Conservation (phyloP, 495 filamentous ascomycete species). For the Aspergillus affinis region DNA sequence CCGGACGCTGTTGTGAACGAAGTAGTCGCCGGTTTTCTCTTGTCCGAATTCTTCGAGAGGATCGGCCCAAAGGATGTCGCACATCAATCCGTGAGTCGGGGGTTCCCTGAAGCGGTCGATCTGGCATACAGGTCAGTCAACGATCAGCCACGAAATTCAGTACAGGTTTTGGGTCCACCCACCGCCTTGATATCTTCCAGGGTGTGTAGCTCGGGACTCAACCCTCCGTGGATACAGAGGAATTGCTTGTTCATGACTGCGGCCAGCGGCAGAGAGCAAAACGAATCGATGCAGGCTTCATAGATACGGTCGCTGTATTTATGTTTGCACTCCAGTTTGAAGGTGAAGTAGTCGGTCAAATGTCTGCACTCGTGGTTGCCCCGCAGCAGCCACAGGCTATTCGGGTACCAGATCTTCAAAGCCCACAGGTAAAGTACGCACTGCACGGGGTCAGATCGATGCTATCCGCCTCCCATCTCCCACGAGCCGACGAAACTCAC, state of each 20-base stretch:
- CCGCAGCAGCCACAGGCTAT: conserved; percentile 92
- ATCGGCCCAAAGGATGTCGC: conserved; percentile 98
- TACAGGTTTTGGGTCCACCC: conserved; percentile 26
- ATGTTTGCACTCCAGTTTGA: conserved; percentile 99
- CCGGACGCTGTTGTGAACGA: conserved; percentile 96
- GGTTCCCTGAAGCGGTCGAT: conserved; percentile 98
- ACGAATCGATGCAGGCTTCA: conserved; percentile 97
- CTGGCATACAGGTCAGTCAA: conserved; percentile 42
- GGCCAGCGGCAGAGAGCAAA: conserved; percentile 90
- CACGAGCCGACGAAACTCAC: conserved; percentile 35
- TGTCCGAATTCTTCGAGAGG: conserved; percentile 99
- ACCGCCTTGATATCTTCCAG: conserved; percentile 89
- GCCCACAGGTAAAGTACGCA: conserved; percentile 98
- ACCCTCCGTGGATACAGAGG: conserved; percentile 93
- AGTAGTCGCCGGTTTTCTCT: conserved; percentile 96
- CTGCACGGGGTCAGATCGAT: conserved; percentile 36
- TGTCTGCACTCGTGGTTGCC: conserved; percentile 99
- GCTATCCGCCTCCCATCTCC: neutral
- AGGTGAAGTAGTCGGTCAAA: conserved; percentile 99
- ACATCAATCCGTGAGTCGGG: conserved; percentile 97
- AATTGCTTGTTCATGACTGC: conserved; percentile 99
- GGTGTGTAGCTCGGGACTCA: conserved; percentile 94
- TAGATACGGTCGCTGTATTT: conserved; percentile 97
- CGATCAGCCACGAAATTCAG: neutral
- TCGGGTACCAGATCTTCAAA: conserved; percentile 98